Base-by-base conservation (phyloP, 495 filamentous ascomycete genomes). In the Neurospora sp. region DNA sequence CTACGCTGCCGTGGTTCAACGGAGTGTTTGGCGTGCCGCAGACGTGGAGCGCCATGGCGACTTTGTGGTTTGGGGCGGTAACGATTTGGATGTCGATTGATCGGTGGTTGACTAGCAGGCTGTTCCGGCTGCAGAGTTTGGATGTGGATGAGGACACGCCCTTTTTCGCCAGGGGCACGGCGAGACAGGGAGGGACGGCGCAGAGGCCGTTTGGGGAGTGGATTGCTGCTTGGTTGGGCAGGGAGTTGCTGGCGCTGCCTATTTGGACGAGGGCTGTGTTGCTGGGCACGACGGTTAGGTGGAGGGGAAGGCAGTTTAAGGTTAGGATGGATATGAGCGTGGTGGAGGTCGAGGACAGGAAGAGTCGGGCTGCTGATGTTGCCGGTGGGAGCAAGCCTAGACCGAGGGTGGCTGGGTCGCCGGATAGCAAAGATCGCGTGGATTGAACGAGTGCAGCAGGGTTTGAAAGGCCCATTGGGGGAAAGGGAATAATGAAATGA, bases 211-310 rank as follows among this genome's bases (percentile, higher is more conserved):
- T 96, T 74, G 72, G 80, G 5, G 85, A 91, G 75, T 98, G 94
- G 94, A 76, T 94, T 1, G 74, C 86, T 1, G 92, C 93, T 2
- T 99, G 96, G 96, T 75, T 97, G 0, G 94, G 92, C 0, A 85
- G 96, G 27, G 96, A 99, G 79, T 44, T 87, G 1, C 82, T 97
- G 9, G 94, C 96, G 0, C 83, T 95, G 38, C 93, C 93, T 6
- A 92, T 99, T 69, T 98, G 96, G 96, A 83, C 81, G 4, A 91
- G 90, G 89, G 94, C 95, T 16, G 89, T 97, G 27, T 90, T 90
- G 75, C 91, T 94, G 70, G 96, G 92, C 5, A 89, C 89, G 40
- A 94, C 89, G 38, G 93, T 98, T 12, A 87, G 88, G 72, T 98
- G 96, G 96, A 86, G 96, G 41, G 94, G 94, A 0, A 88, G 89